phyloP scores from a whole-genome alignment of 805 yeast genomes.

The Pichia kluyveri region DNA sequence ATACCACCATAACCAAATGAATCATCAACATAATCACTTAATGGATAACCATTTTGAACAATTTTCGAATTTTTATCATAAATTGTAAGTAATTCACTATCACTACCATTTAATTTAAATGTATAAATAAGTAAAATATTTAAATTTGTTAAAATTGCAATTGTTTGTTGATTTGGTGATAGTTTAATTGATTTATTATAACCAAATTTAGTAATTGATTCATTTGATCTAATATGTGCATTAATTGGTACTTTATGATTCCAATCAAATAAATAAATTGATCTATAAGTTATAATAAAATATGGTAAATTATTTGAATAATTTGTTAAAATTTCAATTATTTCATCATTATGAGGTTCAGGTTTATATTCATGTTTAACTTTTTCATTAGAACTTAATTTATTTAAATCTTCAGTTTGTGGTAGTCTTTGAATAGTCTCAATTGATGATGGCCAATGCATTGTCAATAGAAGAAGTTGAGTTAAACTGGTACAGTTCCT shows the following conservation, averaged over 20 bases:
- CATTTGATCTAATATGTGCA: slow-evolving; percentile 34
- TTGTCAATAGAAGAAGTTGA: slow-evolving; percentile 2
- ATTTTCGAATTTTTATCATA: slow-evolving; percentile 22
- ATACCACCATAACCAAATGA: slow-evolving; percentile 8
- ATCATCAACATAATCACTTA: slow-evolving; percentile 7
- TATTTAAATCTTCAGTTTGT: slow-evolving; percentile 12
- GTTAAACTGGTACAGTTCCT: too few species aligned
- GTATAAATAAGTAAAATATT: slow-evolving; percentile 37
- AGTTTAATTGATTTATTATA: slow-evolving; percentile 30
- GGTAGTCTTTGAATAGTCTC: slow-evolving; percentile 19
- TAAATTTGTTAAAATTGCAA: slow-evolving; percentile 33
- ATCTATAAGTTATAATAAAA: slow-evolving; percentile 27
- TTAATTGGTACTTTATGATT: slow-evolving; percentile 39
- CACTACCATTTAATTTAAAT: slow-evolving; percentile 20
- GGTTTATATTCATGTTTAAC: slow-evolving; percentile 11
- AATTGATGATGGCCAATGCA: slow-evolving; percentile 27
- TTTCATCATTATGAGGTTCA: slow-evolving; percentile 22
- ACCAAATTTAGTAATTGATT: slow-evolving; percentile 40
- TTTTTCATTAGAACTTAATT: background rate
- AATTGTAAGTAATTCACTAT: slow-evolving; percentile 24
- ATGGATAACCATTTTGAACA: slow-evolving; percentile 25
- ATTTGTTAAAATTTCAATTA: slow-evolving; percentile 1
- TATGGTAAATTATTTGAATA: slow-evolving; percentile 18
- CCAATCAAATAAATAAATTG: slow-evolving; percentile 31
- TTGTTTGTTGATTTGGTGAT: slow-evolving; percentile 27